These are phyloP conservation scores for Cafeteria roenbergensis DNA, from an alignment of 108 stramenopile species.

Conservation along the genomic window DNA sequence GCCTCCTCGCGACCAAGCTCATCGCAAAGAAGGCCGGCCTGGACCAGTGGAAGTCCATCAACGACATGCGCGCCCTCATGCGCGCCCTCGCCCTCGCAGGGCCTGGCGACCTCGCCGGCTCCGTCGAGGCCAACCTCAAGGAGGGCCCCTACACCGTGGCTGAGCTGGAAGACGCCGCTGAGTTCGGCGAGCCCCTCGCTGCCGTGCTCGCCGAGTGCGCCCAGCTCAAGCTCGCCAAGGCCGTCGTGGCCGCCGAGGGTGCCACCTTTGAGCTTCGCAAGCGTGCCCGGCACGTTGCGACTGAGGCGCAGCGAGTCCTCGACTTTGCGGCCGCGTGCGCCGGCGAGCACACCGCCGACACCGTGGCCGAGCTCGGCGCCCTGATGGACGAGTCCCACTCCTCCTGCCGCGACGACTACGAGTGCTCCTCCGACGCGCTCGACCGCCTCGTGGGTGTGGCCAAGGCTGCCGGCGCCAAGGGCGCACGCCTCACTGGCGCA, in stretches of 20 bases:
- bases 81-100: not conserved
- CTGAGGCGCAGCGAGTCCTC: constrained; percentile 1
- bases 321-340: not conserved
- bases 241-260: not conserved
- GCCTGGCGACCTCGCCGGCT: not conserved
- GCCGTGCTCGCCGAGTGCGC: not conserved
- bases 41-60: not conserved
- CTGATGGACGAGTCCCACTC: constrained; percentile 17
- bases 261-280: not conserved
- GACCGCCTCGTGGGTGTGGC: constrained; percentile 8
- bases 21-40: not conserved
- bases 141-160: not conserved
- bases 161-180: not conserved
- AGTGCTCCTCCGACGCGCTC: constrained; percentile 11
- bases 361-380: constrained; percentile 1
- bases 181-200: not conserved
- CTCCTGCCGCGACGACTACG: constrained; percentile 19
- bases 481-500: constrained; percentile 20
- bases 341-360: not conserved
- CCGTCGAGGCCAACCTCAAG: not conserved
- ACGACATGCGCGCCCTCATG: not conserved
- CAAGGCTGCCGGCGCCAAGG: constrained; percentile 10
- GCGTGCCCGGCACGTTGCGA: not conserved
- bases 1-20: not conserved
- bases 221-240: not conserved